Evolutionary conservation across 2,329 filamentous ascomycete genomes (phyloP).

Genomic region (Xylaria sp.): DNA sequence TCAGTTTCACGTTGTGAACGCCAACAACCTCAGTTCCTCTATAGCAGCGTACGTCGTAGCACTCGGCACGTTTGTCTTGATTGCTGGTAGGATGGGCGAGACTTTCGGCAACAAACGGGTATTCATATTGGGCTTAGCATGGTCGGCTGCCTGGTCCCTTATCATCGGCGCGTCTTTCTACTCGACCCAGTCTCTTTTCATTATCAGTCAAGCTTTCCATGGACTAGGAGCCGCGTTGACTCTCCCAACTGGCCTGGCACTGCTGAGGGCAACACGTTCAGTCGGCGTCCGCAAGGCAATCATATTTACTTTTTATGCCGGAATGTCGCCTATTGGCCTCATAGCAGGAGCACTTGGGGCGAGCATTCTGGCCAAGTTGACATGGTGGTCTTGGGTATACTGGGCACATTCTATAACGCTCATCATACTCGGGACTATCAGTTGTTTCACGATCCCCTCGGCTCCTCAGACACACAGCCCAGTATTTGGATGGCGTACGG

Average conservation of each 20-base stretch:
- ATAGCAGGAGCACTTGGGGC: slow-evolving; percentile 56
- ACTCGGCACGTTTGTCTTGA: slow-evolving; percentile 66
- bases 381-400: slow-evolving; percentile 61
- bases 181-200: slow-evolving; percentile 52
- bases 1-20: slow-evolving; percentile 56
- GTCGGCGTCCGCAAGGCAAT: slow-evolving; percentile 69
- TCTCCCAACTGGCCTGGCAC: slow-evolving; percentile 71
- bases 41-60: slow-evolving; percentile 67
- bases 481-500: slow-evolving; percentile 29
- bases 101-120: slow-evolving; percentile 66
- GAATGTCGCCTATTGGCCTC: slow-evolving; percentile 58
- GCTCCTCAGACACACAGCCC: slow-evolving; percentile 36
- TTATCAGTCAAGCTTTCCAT: slow-evolving; percentile 64
- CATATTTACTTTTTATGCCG: slow-evolving; percentile 64
- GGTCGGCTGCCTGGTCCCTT: slow-evolving; percentile 65
- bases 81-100: slow-evolving; percentile 66
- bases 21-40: slow-evolving; percentile 64
- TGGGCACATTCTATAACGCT: slow-evolving; percentile 55
- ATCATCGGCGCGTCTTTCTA: slow-evolving; percentile 58
- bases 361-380: slow-evolving; percentile 51
- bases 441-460: slow-evolving; percentile 51
- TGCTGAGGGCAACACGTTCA: slow-evolving; percentile 67
- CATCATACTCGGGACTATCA: slow-evolving; percentile 47
- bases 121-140: slow-evolving; percentile 63
- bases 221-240: slow-evolving; percentile 71